phyloP scores from a whole-genome alignment of 768 basidiomycete genomes.

The Leccinum variicolor region DNA sequence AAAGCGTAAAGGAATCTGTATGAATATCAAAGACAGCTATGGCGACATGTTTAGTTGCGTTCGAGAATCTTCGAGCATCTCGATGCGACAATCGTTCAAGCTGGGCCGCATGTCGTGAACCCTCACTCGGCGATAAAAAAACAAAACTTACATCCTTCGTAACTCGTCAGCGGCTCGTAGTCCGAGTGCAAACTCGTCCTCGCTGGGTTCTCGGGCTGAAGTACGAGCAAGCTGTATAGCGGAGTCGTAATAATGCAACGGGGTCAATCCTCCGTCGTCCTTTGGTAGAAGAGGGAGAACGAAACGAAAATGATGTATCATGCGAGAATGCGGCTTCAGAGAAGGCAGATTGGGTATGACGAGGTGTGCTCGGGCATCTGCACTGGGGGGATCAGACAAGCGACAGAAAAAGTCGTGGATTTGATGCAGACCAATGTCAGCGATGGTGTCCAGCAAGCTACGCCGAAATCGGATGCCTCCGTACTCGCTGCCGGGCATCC shows the following conservation, averaged over 20 bases:
- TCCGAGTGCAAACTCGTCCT: conserved; percentile 64
- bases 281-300: conserved; percentile 57
- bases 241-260: conserved; percentile 74
- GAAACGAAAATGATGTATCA: conserved; percentile 80
- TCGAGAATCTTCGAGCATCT: conserved; percentile 58
- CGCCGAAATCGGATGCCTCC: conserved; percentile 63
- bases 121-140: neutral
- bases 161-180: conserved; percentile 62
- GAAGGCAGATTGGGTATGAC: conserved; percentile 72
- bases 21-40: neutral
- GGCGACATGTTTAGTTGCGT: conserved; percentile 36
- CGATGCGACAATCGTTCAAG: conserved; percentile 59
- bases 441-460: conserved; percentile 67
- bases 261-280: conserved; percentile 63
- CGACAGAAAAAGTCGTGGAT: neutral
- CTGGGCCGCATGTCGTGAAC: conserved; percentile 30
- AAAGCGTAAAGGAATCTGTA: neutral
- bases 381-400: conserved; percentile 1
- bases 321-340: conserved; percentile 68
- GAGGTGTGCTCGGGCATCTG: conserved; percentile 66
- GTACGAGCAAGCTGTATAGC: conserved; percentile 71
- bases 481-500: conserved; percentile 61
- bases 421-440: conserved; percentile 55
- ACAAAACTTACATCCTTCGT: conserved; percentile 44
- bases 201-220: conserved; percentile 55